These are phyloP conservation scores for Echium plantagineum DNA, from an alignment of 257 asterid species.

Conservation along the genomic window DNA sequence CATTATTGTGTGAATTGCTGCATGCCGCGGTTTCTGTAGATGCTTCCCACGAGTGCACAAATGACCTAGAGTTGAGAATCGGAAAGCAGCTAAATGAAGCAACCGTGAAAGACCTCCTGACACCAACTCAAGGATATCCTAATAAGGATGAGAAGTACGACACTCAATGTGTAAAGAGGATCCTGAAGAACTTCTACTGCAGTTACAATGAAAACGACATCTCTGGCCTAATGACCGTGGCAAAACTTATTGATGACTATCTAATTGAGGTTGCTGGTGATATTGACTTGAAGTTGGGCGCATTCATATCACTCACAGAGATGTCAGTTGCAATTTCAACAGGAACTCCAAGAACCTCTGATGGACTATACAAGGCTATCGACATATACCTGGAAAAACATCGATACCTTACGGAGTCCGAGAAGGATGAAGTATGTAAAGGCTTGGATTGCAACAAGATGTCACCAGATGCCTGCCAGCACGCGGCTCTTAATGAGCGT, in stretches of 20 bases:
- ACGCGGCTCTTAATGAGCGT: conserved; percentile 48
- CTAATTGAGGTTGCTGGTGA: conserved; percentile 58
- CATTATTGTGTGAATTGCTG: conserved; percentile 46
- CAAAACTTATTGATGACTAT: conserved; percentile 50
- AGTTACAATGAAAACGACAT: conserved; percentile 22
- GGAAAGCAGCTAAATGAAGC: conserved; percentile 60
- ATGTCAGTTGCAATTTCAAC: conserved; percentile 36
- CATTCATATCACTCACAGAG: conserved; percentile 28
- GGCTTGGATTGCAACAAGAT: conserved; percentile 47
- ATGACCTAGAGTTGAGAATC: conserved; percentile 43
- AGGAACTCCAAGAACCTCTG: conserved; percentile 25
- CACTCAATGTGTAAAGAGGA: conserved; percentile 50
- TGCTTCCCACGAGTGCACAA: conserved; percentile 38
- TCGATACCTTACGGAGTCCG: conserved; percentile 42
- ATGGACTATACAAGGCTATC: conserved; percentile 61
- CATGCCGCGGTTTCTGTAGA: conserved; percentile 33
- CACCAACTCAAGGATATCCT: conserved; percentile 51
- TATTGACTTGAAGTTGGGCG: conserved; percentile 29
- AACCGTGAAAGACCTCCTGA: conserved; percentile 34
- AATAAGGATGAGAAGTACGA: conserved; percentile 46
- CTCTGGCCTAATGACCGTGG: conserved; percentile 25
- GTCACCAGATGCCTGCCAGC: conserved; percentile 55
- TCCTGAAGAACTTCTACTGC: conserved; percentile 46
- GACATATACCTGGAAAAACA: conserved; percentile 66
- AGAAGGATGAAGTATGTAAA: conserved; percentile 48